phyloP scores from a whole-genome alignment of 78 protist genomes.

The Blattamonas nauphoetae region DNA sequence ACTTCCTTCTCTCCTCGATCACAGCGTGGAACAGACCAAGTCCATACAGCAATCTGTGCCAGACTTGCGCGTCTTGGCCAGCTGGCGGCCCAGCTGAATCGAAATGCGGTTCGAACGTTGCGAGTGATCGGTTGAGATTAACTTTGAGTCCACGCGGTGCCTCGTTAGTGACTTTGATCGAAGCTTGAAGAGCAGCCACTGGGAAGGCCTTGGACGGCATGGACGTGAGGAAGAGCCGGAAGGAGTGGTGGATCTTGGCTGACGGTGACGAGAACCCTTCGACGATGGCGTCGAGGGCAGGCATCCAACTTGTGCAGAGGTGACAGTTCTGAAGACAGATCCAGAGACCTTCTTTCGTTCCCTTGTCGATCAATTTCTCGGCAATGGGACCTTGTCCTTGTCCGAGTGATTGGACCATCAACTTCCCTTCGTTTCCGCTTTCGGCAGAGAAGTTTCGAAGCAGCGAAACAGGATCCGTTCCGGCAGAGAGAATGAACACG shows the following conservation, averaged over 20 bases:
- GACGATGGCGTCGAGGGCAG: constrained; percentile 15
- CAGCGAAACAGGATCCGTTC: constrained; percentile 27
- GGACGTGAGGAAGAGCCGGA: constrained; percentile 35
- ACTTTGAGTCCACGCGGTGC: constrained; percentile 66
- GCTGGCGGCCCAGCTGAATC: too few species aligned
- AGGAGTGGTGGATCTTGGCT: constrained; percentile 20
- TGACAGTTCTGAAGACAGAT: constrained; percentile 38
- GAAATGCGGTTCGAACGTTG: not conserved
- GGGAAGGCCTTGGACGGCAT: constrained; percentile 34
- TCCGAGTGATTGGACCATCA: constrained; percentile 21
- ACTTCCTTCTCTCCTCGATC: constrained; percentile 44
- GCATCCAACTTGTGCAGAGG: constrained; percentile 9
- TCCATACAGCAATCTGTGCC: constrained; percentile 34
- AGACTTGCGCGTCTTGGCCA: not conserved
- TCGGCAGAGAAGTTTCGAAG: constrained; percentile 11
- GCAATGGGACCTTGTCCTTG: constrained; percentile 32
- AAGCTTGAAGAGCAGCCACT: constrained; percentile 4
- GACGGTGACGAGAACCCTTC: not conserved
- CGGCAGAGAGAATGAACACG: constrained; percentile 38
- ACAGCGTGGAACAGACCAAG: constrained; percentile 50
- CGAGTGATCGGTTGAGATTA: constrained; percentile 34
- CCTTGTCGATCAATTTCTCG: constrained; percentile 15
- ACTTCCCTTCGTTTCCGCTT: not conserved
- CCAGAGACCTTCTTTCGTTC: constrained; percentile 23
- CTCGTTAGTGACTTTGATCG: constrained; percentile 57